Evolutionary conservation across 1,284 basidiomycete genomes (phyloP), one percentile per base, ranked within the genome.

Genomic region (Tilletiaria anomala): DNA sequence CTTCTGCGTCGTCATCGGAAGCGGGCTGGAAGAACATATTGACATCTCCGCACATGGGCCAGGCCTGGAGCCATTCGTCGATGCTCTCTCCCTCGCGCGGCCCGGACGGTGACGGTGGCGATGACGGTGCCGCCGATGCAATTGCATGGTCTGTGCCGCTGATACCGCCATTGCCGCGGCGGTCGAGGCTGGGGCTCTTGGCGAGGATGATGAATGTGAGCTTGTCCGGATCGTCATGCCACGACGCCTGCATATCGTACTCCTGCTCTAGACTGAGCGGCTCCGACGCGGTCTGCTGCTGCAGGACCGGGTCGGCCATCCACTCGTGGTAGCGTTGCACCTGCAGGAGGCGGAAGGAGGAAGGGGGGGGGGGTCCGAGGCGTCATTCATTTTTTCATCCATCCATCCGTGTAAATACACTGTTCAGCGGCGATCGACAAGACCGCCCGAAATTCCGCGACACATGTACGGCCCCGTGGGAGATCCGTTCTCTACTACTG

Each of bases 201-300:
- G 51, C 76, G 23, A 88, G 76, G 37, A 93, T 71, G 68, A 94
- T 91, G 66, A 93, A 91, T 0, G 89, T 94, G 17, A 94, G 70
- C 68, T 94, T 94, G 68, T 96, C 88, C 40, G 79, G 75, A 62
- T 94, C 89, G 2, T 74, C 61, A 51, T 79, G 79, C 89, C 89
- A 94, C 61, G 80, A 83, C 35, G 70, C 72, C 67, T 94, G 88
- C 88, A 96, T 94, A 16, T 81, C 80, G 51, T 81, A 80, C 61
- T 94, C 91, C 61, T 91, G 78, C 40, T 83, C 79, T 8, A 88
- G 70, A 0, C 74, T 76, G 29, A 96, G 72, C 5, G 80, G 79
- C 58, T 93, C 87, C 42, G 83, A 87, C 1, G 88, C 87, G 0
- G 87, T 96, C 23, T 81, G 72, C 48, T 78, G 74, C 38, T 80